phyloP scores from a whole-genome alignment of 805 yeast species.

The Tetrapisispora phaffii region DNA sequence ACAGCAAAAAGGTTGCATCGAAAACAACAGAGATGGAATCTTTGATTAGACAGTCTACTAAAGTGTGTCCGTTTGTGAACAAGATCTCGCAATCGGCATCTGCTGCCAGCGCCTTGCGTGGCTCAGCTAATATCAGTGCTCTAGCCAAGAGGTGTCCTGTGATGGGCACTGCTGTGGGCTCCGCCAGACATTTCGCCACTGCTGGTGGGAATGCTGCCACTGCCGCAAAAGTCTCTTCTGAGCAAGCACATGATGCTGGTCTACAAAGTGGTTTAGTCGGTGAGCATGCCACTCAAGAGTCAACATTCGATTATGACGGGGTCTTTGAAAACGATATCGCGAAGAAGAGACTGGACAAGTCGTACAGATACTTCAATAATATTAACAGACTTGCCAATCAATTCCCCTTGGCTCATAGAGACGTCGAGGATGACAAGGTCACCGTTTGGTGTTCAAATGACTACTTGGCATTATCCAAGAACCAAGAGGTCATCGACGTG shows the following conservation, averaged over 20 bases:
- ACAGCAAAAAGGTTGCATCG: too few species aligned
- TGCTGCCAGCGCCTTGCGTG: slow-evolving; percentile 13
- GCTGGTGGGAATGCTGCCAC: slow-evolving; percentile 5
- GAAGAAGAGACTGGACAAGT: slow-evolving; percentile 75
- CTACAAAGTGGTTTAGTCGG: slow-evolving; percentile 22
- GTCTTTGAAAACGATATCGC: slow-evolving; percentile 56
- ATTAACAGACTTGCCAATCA: slow-evolving; percentile 91
- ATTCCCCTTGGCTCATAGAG: slow-evolving; percentile 87
- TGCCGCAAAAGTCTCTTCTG: slow-evolving; percentile 23
- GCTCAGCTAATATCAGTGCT: slow-evolving; percentile 30
- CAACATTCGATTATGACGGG: slow-evolving; percentile 60
- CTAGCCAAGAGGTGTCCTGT: slow-evolving; percentile 81
- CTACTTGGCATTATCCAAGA: slow-evolving; percentile 89
- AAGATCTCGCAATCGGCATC: slow-evolving; percentile 19
- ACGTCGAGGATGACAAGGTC: slow-evolving; percentile 66
- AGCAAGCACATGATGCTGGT: slow-evolving; percentile 29
- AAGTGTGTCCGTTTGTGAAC: slow-evolving; percentile 76
- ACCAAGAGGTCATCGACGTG: slow-evolving; percentile 56
- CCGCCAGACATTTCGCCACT: slow-evolving; percentile 11
- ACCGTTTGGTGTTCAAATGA: slow-evolving; percentile 99
- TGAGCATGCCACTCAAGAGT: slow-evolving; percentile 38
- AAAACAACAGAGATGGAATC: slow-evolving; percentile 52
- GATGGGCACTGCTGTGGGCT: slow-evolving; percentile 64
- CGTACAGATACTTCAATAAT: slow-evolving; percentile 93
- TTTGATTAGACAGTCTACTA: slow-evolving; percentile 63